A percentile compares a stretch with the other conserved stretches of the same genome.
These are phyloP conservation scores for Camelina hispida DNA, from an alignment of 345 rosid genomes.

Conservation along the genomic window DNA sequence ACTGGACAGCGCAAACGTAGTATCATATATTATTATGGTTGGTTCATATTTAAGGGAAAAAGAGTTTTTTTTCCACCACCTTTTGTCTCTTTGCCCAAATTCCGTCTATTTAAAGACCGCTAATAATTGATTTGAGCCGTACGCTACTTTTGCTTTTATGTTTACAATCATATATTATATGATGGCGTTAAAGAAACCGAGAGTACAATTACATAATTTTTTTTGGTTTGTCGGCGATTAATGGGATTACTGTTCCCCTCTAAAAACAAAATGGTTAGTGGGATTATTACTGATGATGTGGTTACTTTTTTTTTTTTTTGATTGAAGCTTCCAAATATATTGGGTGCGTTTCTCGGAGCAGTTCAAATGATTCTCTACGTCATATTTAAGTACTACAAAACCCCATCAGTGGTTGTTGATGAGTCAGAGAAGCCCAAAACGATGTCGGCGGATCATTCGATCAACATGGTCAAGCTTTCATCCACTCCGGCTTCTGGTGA, in stretches of 20 bases:
- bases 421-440: slow-evolving; percentile 40
- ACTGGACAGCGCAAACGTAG: slow-evolving; percentile 33
- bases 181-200: slow-evolving; percentile 23
- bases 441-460: slow-evolving; percentile 40
- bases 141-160: slow-evolving; percentile 36
- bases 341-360: slow-evolving; percentile 58
- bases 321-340: slow-evolving; percentile 57
- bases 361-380: slow-evolving; percentile 59
- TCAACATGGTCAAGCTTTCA: slow-evolving; percentile 38
- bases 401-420: slow-evolving; percentile 22
- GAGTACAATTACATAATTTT: neutral
- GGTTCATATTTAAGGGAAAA: slow-evolving; percentile 35
- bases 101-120: slow-evolving; percentile 30
- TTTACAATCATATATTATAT: slow-evolving; percentile 38
- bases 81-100: slow-evolving; percentile 21
- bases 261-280: neutral
- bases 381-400: slow-evolving; percentile 50
- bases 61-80: slow-evolving; percentile 26
- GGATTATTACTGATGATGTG: slow-evolving; percentile 20
- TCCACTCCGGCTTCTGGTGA: slow-evolving; percentile 26
- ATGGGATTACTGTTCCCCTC: slow-evolving; percentile 21
- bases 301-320: neutral
- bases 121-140: slow-evolving; percentile 37
- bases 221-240: slow-evolving; percentile 19
- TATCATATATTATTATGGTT: slow-evolving; percentile 28